Evolutionary conservation across 1,284 basidiomycete species (phyloP), one percentile per base, ranked within the genome.

Genomic region (Marasmius tenuissimus): DNA sequence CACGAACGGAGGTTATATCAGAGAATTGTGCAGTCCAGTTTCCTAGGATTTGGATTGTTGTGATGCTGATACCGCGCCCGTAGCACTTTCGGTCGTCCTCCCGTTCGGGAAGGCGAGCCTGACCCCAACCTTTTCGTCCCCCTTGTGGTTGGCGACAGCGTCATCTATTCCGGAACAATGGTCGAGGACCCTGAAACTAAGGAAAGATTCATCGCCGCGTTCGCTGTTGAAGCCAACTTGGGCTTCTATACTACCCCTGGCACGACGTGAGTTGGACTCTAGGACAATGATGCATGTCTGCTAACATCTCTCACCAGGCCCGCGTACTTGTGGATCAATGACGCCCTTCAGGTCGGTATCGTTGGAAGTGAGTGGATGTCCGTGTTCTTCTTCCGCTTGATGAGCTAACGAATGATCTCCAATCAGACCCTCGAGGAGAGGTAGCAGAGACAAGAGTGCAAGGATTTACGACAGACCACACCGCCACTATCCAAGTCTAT

Each of bases 391-490:
- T 14, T 45, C n/a, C 7, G 37, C 33, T 3, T 12, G 2, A 20
- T 27, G 27, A 27, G 27, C 54, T 59, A 11, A 48, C 18, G n/a
- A 37, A 35, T 37, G 14, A 22, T 40, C 48, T 8, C 4, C 42
- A 20, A 14, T 6, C 18, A 62, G 59, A 60, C 39, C 52, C 63
- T 27, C 57, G 57, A 35, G 65, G 63, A 34, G 65, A 66, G 58
- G 63, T 66, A 10, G 54, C 49, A 4, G 59, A 67, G 56, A 65
- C 66, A 12, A 61, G 66, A n/a, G 61, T 49, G 10, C 60, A 67
- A 57, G 66, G 66, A 9, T 67, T 62, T 51, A 62, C 55, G n/a
- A 67, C 66, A 10, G 66, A 65, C 51, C 42, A 65, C 38, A 67
- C 66, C 4, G 62, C 62, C 3, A 67, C 66, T 9, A 65, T 67